Base-by-base conservation (phyloP, 305 asterid species). In the Fraxinus floribunda region DNA sequence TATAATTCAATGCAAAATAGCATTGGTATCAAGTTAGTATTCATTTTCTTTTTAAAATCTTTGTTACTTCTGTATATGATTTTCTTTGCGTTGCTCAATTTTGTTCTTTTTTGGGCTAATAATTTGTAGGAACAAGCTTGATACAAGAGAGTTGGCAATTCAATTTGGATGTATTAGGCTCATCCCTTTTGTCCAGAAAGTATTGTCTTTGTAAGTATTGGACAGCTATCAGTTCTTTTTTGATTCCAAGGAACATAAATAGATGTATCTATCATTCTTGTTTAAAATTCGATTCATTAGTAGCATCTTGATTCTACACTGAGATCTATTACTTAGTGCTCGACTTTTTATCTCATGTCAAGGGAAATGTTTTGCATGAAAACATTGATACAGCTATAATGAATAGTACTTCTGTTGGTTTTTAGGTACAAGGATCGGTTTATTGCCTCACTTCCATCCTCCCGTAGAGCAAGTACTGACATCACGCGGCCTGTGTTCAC, bases 151-250 rank as follows among this genome's bases (percentile, higher is more conserved):
- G 85, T 79, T 95, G 85, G 97, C 95, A 9, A 91, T 95, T 87
- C 99, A 94, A 82, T 95, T 95, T 73, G 98, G 99, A 49, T 93
- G 98, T n/a, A 90, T 95, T 24, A 88, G 98, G 77, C 93, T 96
- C 84, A 90, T 94, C 81, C 98, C 98, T 26, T 88, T 90, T 60
- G 97, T 89, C 39, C 92, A 77, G 83, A 96, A 89, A 83, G 95
- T 97, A 77, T 83, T 96, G 16, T 84, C 97, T 11, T 78, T 83
- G 98, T 93, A 88, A 92, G 97, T 84, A 62, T 81, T 26, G 52
- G 74, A 32, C 68, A 62, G 34, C 15, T 34, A 15, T 38, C 32
- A 8, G 1, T 77, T 7, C 36, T 83, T 38, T 20, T 64, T 26
- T 11, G n/a, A 9, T 26, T 64, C n/a, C 5, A 10, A 64, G 16